Base-by-base conservation (phyloP, 371 early-diverging fungal species). In the Blakeslea trispora region DNA sequence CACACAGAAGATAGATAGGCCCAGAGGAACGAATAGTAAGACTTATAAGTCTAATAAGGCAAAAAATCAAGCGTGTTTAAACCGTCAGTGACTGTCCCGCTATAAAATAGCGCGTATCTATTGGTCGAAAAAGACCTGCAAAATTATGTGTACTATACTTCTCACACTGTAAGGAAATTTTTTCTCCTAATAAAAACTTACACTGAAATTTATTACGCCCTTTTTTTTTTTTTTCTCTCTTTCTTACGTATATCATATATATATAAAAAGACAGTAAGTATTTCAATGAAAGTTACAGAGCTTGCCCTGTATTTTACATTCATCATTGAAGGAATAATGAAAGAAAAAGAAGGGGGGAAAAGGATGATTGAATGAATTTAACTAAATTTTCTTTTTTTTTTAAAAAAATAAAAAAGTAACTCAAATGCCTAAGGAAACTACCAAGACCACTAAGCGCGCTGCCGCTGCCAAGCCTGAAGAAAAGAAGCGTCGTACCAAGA, bases 401-500 rank as follows among this genome's bases (percentile, higher is more conserved):
- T 39, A 18, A 3, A 1, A n/a, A 10, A 8, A 6, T n/a, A 39
- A 21, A 39, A 50, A 50, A 41, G 14, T 5, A n/a, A 54, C 22
- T 24, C 8, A 53, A 21, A 63, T 63, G 63, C 39, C 50, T 44
- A 63, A 63, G 46, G 63, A 63, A 53, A 44, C 63, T 31, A 22
- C 56, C 6, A 62, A 62, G 19, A 45, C 23, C 10, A 47, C 56
- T 15, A 62, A 57, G 40, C 57, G 57, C 37, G 54, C 54, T 54
- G 52, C 52, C 40, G 41, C 49, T 55, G 34, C 62, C 15, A 56
- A 55, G 37, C 23, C 42, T 24, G 66, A 57, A 22, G 69, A 60
- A 50, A 72, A 72, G 65, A 69, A 67, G 61, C 61, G 59, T 40
- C 60, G 66, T 41, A 21, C 62, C 56, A 84, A 81, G 81, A 86